Percentiles rank a stretch among this genome's conserved stretches.
Evolutionary conservation across 73 alveolate genomes (phyloP).

Genomic region (Tetrahymena elliotti): DNA sequence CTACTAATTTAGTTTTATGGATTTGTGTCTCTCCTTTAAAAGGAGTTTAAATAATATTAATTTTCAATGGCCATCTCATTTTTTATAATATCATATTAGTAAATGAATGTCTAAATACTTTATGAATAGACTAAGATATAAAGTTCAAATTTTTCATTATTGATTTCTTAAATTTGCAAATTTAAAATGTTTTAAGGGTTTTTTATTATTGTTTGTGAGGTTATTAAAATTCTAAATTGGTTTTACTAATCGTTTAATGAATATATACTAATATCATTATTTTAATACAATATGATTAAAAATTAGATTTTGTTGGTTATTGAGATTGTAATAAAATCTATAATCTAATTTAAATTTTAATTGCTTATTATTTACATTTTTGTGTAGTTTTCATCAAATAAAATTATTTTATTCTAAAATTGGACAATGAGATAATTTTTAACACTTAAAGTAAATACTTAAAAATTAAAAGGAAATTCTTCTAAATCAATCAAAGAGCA

Average conservation of each 20-base stretch:
- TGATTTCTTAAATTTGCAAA: neutral
- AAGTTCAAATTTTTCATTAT: neutral
- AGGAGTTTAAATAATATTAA: neutral
- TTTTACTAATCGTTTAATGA: neutral
- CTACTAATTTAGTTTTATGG: neutral
- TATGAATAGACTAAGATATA: neutral
- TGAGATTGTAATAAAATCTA: neutral
- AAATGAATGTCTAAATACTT: neutral
- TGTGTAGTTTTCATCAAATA: neutral
- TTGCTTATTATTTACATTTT: neutral
- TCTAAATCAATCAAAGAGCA: neutral
- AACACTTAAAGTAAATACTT: neutral
- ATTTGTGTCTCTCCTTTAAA: neutral
- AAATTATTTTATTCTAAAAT: neutral
- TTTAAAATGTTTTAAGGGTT: neutral
- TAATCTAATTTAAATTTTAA: neutral
- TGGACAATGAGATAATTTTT: neutral
- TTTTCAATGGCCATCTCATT: neutral
- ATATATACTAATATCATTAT: neutral
- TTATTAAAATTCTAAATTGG: no score
- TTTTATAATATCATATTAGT: neutral
- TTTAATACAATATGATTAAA: no score
- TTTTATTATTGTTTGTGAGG: neutral
- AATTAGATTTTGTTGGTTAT: neutral
- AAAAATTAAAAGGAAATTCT: neutral